phyloP scores from a whole-genome alignment of 1,139 yeast species.

The Saccharomyces hybrid region DNA sequence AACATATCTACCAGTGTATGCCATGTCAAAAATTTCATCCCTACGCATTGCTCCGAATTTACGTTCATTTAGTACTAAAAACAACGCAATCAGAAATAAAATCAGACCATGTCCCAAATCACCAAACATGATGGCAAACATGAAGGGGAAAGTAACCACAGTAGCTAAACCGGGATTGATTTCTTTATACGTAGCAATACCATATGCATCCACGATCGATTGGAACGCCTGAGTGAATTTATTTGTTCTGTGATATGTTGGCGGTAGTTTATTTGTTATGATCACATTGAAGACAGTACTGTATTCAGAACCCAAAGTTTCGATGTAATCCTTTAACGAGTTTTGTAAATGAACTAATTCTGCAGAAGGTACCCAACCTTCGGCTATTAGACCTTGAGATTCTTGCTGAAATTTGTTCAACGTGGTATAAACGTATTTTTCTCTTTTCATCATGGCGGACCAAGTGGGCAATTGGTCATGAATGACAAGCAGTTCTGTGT shows the following conservation, averaged over 20 bases:
- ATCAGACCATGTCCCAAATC: constrained; percentile 76
- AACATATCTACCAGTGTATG: constrained; percentile 67
- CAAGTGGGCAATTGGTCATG: constrained; percentile 59
- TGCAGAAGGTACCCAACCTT: constrained; percentile 73
- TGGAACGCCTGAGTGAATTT: constrained; percentile 74
- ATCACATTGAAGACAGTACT: constrained; percentile 62
- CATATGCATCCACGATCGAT: constrained; percentile 72
- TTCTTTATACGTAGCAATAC: constrained; percentile 68
- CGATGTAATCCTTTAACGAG: constrained; percentile 34
- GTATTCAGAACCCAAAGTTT: constrained; percentile 37
- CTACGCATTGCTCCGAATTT: constrained; percentile 52
- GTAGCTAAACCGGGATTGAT: constrained; percentile 78
- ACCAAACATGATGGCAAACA: constrained; percentile 87
- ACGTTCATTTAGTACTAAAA: constrained; percentile 55
- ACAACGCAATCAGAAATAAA: constrained; percentile 50
- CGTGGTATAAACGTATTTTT: constrained; percentile 59
- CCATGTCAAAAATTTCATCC: constrained; percentile 80
- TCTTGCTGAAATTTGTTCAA: constrained; percentile 65
- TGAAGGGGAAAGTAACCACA: constrained; percentile 71
- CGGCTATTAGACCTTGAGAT: constrained; percentile 58
- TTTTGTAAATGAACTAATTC: constrained; percentile 36
- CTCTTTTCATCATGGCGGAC: constrained; percentile 63
- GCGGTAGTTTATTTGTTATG: constrained; percentile 63
- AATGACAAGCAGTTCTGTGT: constrained; percentile 61
- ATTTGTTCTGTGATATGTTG: constrained; percentile 70